Percentiles rank a stretch among this genome's conserved stretches.
Evolutionary conservation across 1,284 basidiomycete species (phyloP).

Genomic region (Melampsora larici-populina): DNA sequence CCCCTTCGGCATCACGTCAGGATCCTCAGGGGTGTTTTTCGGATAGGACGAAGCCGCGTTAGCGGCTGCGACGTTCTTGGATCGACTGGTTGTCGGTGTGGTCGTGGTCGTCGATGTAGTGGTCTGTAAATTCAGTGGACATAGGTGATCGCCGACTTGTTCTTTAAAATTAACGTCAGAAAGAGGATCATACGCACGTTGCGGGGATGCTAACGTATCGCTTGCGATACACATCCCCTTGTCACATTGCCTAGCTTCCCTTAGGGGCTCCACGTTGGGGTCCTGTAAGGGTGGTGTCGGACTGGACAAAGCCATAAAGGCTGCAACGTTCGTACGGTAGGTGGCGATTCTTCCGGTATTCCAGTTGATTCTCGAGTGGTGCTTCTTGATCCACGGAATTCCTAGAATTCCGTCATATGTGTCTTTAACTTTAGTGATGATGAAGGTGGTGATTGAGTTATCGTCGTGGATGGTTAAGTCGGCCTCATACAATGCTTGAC

Average conservation of each 20-base stretch:
- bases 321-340: no score
- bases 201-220: no score
- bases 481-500: no score
- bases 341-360: not conserved
- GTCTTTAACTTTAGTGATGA: not conserved
- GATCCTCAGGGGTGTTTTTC: not conserved
- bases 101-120: no score
- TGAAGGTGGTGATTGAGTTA: not conserved
- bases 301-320: no score
- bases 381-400: not conserved
- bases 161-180: not conserved
- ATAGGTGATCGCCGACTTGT: not conserved
- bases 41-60: constrained; percentile 6
- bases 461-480: not conserved
- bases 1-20: not conserved
- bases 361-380: not conserved
- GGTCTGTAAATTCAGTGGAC: not conserved
- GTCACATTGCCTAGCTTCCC: not conserved
- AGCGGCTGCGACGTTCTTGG: not conserved
- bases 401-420: constrained; percentile 8
- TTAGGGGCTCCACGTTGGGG: no score
- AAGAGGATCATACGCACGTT: not conserved
- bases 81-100: no score
- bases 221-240: no score
- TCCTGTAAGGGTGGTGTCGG: no score